These are phyloP conservation scores for Wallacemonas sp. DNA, from an alignment of 208 protist genomes.

Conservation along the genomic window DNA sequence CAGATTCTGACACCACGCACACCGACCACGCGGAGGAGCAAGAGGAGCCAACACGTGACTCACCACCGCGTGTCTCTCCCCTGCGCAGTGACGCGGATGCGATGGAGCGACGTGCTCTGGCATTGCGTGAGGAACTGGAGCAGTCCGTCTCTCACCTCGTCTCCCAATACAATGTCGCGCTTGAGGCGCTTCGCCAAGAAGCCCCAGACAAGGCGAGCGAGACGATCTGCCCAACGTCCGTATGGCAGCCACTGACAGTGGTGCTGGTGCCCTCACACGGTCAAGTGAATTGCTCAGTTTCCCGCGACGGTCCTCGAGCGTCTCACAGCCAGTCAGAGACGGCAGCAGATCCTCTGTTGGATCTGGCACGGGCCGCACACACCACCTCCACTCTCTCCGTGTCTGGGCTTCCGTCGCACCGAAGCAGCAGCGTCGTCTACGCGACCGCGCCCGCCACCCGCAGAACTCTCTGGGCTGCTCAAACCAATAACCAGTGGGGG, in stretches of 20 bases:
- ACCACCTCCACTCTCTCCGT: not conserved
- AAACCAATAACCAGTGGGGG: constrained; percentile 2
- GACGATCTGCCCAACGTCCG: not conserved
- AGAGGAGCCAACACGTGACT: not conserved
- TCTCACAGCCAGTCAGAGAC: not conserved
- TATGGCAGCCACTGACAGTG: too few relatives aligned
- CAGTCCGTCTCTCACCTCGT: not conserved
- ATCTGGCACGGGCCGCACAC: not conserved
- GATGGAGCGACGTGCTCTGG: not conserved
- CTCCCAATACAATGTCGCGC: not conserved
- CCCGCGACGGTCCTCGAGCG: too few relatives aligned
- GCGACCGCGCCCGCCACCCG: not conserved
- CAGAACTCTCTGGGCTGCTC: not conserved
- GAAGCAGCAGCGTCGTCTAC: not conserved
- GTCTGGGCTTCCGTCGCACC: not conserved
- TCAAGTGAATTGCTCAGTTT: too few relatives aligned
- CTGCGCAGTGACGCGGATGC: not conserved
- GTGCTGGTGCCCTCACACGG: too few relatives aligned
- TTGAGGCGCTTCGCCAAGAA: not conserved
- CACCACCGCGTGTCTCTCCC: not conserved
- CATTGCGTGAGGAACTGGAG: not conserved
- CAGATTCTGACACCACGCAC: not conserved
- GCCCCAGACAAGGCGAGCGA: not conserved
- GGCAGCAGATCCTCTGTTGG: not conserved
- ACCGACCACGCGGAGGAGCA: too few relatives aligned